Conservation (phyloP, 2,329 filamentous ascomycete genomes). For the Apiospora malaysiana region DNA sequence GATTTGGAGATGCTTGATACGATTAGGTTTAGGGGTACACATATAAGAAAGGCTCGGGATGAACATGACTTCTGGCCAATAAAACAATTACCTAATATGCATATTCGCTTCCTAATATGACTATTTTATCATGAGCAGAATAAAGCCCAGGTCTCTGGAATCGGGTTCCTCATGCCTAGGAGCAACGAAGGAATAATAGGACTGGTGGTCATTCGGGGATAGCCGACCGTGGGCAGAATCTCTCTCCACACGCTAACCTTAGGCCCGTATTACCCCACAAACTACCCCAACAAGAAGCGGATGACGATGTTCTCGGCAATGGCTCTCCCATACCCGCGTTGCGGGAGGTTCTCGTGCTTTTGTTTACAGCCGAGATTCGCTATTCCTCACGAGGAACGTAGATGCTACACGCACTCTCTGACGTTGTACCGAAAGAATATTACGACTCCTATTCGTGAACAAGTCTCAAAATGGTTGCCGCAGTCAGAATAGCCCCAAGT, state of each 20-base stretch:
- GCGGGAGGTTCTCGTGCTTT: slow-evolving; percentile 13
- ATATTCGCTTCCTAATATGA: not conserved
- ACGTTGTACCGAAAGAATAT: not conserved
- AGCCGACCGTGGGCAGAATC: not conserved
- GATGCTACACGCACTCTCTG: not conserved
- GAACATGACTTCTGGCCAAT: not conserved
- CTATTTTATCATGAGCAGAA: not conserved
- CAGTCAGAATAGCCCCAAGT: slow-evolving; percentile 42
- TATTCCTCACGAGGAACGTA: not conserved
- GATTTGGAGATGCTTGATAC: not conserved
- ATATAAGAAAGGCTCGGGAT: not conserved
- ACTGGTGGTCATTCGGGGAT: not conserved
- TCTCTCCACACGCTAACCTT: slow-evolving; percentile 16
- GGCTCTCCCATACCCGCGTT: not conserved
- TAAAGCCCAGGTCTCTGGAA: too few species aligned
- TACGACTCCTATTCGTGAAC: too few species aligned
- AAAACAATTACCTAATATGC: not conserved
- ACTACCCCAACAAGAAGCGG: slow-evolving; percentile 19
- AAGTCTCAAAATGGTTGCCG: slow-evolving; percentile 36
- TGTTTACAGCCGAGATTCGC: slow-evolving; percentile 13
- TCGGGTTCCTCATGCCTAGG: not conserved
- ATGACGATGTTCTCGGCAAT: slow-evolving; percentile 9
- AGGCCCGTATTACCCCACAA: slow-evolving; percentile 21
- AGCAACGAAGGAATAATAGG: not conserved
- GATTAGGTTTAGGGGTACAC: not conserved